Conservation (phyloP, 192 early-diverging fungal genomes). For the Nowakowskiella sp. region DNA sequence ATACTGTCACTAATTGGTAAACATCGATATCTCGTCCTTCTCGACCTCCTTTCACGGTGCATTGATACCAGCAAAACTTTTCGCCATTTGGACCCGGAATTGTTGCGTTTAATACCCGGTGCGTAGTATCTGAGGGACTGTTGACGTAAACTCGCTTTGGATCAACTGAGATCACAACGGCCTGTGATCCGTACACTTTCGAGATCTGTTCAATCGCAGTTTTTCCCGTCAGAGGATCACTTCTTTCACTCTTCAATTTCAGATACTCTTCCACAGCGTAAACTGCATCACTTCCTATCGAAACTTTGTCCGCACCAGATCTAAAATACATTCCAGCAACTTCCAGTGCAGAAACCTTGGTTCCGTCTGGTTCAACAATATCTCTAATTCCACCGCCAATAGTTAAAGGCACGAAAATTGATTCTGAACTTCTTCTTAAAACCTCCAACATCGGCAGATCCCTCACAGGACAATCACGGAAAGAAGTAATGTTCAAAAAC, state of each 20-base stretch:
- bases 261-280: slow-evolving; percentile 87
- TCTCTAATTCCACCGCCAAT: slow-evolving; percentile 98
- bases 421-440: slow-evolving; percentile 71
- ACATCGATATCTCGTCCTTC: slow-evolving; percentile 95
- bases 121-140: slow-evolving; percentile 63
- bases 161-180: slow-evolving; percentile 97
- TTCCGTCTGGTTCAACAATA: slow-evolving; percentile 75
- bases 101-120: slow-evolving; percentile 64
- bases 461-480: slow-evolving; percentile 79
- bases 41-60: slow-evolving; percentile 95
- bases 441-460: slow-evolving; percentile 98
- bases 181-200: slow-evolving; percentile 89
- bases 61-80: slow-evolving; percentile 97
- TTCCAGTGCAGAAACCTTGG: slow-evolving; percentile 65
- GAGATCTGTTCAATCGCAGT: slow-evolving; percentile 95
- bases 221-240: slow-evolving; percentile 38
- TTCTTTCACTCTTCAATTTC: slow-evolving; percentile 12
- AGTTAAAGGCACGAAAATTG: slow-evolving; percentile 97
- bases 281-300: slow-evolving; percentile 99
- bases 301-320: slow-evolving; percentile 98
- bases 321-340: slow-evolving; percentile 99
- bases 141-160: slow-evolving; percentile 89
- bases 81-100: slow-evolving; percentile 87
- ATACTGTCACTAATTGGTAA: slow-evolving; percentile 76
- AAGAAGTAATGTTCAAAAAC: slow-evolving; percentile 98